A percentile compares a stretch with the other conserved stretches of the same genome.
phyloP scores from a whole-genome alignment of 371 early-diverging fungal species.

The Phascolomyces articulosus region DNA sequence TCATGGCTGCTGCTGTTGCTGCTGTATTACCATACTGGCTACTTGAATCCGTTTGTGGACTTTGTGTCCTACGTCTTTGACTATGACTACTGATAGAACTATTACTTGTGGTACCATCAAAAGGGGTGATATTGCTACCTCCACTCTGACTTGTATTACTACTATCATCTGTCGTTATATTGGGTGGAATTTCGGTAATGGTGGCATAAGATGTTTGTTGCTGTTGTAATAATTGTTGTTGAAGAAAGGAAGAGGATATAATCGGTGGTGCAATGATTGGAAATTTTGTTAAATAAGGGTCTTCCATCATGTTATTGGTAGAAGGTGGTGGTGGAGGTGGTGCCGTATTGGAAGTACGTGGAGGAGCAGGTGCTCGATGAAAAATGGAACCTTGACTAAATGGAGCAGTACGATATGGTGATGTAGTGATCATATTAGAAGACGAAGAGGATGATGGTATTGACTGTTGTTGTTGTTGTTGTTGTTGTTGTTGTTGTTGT shows the following conservation, averaged over 20 bases:
- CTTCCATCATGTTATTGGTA: background rate
- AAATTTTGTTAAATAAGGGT: background rate
- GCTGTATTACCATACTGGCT: background rate
- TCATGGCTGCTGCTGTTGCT: no score
- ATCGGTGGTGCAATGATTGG: background rate
- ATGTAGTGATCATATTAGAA: no score
- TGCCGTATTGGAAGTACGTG: background rate
- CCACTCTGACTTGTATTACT: background rate
- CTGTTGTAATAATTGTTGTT: background rate
- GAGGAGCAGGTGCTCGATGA: background rate
- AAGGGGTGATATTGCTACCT: background rate
- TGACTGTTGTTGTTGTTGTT: background rate
- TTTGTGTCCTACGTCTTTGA: background rate
- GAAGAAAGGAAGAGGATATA: background rate
- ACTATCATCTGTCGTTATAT: background rate
- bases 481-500: background rate
- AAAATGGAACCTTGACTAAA: constrained; percentile 1
- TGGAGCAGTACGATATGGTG: background rate
- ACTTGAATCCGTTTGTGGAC: background rate
- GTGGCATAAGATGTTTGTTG: background rate
- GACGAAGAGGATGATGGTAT: no score
- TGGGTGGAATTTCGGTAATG: background rate
- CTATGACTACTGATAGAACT: background rate
- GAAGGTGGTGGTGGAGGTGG: background rate
- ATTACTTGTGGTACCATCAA: background rate